Percentiles rank a stretch among this genome's conserved stretches.
phyloP scores from a whole-genome alignment of 2,329 filamentous ascomycete species.

The Neofusicoccum ribis region DNA sequence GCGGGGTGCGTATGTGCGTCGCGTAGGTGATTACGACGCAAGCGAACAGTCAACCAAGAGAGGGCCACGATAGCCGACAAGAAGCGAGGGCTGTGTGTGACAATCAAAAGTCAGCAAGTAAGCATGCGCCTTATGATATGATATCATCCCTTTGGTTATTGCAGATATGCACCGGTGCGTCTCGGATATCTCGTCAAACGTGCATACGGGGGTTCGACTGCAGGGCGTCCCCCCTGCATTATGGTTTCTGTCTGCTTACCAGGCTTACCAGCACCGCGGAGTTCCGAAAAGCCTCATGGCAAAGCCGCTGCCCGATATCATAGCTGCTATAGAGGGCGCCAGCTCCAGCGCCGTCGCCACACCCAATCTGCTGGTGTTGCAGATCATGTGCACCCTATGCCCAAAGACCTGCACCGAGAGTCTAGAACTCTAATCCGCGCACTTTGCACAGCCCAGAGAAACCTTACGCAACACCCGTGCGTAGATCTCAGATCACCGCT shows the following conservation, averaged over 20 bases:
- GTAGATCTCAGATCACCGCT: slow-evolving; percentile 1
- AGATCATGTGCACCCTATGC: neutral
- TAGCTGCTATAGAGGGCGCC: neutral
- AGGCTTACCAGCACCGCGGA: neutral
- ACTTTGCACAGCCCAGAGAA: neutral
- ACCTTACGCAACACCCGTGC: neutral
- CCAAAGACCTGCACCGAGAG: neutral
- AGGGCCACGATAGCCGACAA: neutral
- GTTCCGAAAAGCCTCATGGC: neutral
- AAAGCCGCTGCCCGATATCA: neutral
- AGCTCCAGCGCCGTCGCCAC: neutral
- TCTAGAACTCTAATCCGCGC: neutral
- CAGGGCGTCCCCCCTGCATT: neutral
- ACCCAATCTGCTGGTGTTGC: neutral
- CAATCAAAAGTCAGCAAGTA: neutral
- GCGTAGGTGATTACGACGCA: neutral
- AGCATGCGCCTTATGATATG: neutral
- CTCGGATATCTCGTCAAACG: neutral
- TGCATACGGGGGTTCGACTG: neutral
- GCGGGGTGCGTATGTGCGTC: neutral
- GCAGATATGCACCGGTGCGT: neutral
- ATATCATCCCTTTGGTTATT: neutral
- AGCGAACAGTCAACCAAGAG: neutral
- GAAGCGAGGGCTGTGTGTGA: neutral
- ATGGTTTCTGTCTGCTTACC: neutral